Evolutionary conservation across 106 monocot species (phyloP), one percentile per base, ranked within the genome.

Genomic region (Platanthera guangdongensis): DNA sequence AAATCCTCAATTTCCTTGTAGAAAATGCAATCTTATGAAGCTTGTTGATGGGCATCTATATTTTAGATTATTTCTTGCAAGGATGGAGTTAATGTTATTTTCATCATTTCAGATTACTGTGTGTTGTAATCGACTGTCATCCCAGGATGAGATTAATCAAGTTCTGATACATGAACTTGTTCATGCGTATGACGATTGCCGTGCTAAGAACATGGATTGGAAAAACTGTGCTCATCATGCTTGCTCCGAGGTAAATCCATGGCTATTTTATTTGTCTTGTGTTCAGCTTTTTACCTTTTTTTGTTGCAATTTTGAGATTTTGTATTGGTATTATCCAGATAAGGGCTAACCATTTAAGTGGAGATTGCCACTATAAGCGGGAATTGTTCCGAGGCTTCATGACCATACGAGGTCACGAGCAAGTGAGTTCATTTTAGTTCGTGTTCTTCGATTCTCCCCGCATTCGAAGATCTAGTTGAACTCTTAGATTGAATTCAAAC

Each of bases 211-310:
- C 79, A 78, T 97, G 64, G 87, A 93, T 59, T 97, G 96, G 96
- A 81, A 83, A 59, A 91, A 93, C 77, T 97, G 96, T 86, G 93
- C 93, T 82, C 96, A 97, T 86, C 96, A 97, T 88, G 96, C 96
- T 74, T 97, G 96, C 75, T 89, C 91, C 52, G 96, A 97, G 96
- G 96, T 97, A 86, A 39, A 62, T 72, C 45, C 12, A 39, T 13
- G 52, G 51, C 18, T 74, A 18, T 13, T 76, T 47, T 55, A 18
- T 79, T 8, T 57, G 30, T 32, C 12, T 65, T 22, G 0, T 32
- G 4, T 22, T 3, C 65, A 10, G 16, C 11, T 65, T 65, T 65
- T 63, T 15, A 60, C 32, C 12, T 19, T 4, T 2, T 64, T 28
- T 1, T 65, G 10, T 21, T 5, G 1, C 62, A 32, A 14, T 68